phyloP scores from a whole-genome alignment of 1,139 yeast species.

The Lodderomyces jiufengensis region DNA sequence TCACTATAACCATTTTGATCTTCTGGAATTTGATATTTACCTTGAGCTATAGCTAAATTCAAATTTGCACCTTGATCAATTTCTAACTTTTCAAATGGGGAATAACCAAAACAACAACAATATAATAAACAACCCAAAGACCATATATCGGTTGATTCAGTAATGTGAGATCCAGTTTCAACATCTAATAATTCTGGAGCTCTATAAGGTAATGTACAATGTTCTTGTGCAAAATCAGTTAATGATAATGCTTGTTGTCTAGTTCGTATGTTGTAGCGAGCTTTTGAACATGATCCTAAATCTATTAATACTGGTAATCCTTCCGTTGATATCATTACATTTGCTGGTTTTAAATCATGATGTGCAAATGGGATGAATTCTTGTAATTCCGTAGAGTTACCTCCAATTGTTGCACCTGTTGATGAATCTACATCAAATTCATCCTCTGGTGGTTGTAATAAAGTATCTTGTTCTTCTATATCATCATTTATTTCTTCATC shows the following conservation, averaged over 20 bases:
- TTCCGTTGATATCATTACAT: slow-evolving; percentile 72
- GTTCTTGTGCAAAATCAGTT: slow-evolving; percentile 81
- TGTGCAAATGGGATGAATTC: slow-evolving; percentile 76
- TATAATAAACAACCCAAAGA: slow-evolving; percentile 82
- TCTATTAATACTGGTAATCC: slow-evolving; percentile 81
- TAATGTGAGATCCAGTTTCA: slow-evolving; percentile 56
- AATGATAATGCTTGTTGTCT: slow-evolving; percentile 72
- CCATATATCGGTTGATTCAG: slow-evolving; percentile 86
- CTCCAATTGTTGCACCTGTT: slow-evolving; percentile 8
- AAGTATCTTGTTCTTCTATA: slow-evolving; percentile 24
- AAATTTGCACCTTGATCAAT: slow-evolving; percentile 79
- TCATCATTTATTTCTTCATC: slow-evolving; percentile 25
- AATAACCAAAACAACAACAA: slow-evolving; percentile 69
- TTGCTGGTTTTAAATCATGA: slow-evolving; percentile 84
- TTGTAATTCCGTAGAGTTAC: slow-evolving; percentile 43
- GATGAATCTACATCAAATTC: slow-evolving; percentile 11
- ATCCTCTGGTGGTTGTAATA: slow-evolving; percentile 3
- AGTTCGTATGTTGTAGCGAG: slow-evolving; percentile 50
- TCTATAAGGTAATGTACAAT: slow-evolving; percentile 81
- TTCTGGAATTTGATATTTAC: slow-evolving; percentile 62
- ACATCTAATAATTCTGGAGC: slow-evolving; percentile 90
- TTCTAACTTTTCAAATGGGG: slow-evolving; percentile 87
- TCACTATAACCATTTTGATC: slow-evolving; percentile 45
- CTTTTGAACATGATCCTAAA: slow-evolving; percentile 73
- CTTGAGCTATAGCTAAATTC: slow-evolving; percentile 71